These are phyloP conservation scores for Saccharomyces hybrid DNA, from an alignment of 1,139 yeast genomes.

Conservation along the genomic window DNA sequence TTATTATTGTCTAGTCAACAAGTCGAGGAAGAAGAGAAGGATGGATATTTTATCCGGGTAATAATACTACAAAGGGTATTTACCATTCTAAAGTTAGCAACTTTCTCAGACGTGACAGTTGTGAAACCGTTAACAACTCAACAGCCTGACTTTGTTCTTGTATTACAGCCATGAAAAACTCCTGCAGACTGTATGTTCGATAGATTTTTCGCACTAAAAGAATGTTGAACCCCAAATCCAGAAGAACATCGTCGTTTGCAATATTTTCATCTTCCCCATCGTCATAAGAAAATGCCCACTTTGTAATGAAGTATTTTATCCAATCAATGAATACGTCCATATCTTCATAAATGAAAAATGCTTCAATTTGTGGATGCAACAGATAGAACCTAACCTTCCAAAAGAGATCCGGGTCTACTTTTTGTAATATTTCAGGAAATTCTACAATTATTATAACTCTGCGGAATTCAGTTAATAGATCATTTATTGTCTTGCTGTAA, in stretches of 20 bases:
- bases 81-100: background rate
- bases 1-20: background rate
- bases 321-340: background rate
- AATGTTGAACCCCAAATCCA: slow-evolving; percentile 5
- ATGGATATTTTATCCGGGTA: background rate
- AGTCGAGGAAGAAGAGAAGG: background rate
- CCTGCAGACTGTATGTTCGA: background rate
- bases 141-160: background rate
- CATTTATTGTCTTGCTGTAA: slow-evolving; percentile 8
- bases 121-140: background rate
- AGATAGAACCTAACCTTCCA: slow-evolving; percentile 21
- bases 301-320: background rate
- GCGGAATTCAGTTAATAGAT: slow-evolving; percentile 11
- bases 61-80: background rate
- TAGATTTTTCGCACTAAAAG: slow-evolving; percentile 3
- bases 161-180: background rate
- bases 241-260: slow-evolving; percentile 2
- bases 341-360: slow-evolving; percentile 8
- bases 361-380: slow-evolving; percentile 6
- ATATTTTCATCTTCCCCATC: background rate
- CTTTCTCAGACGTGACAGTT: background rate
- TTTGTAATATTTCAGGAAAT: slow-evolving; percentile 9
- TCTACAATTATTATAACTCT: slow-evolving; percentile 14
- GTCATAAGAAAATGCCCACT: background rate
- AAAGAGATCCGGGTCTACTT: slow-evolving; percentile 17